Evolutionary conservation across 1,284 basidiomycete species (phyloP).

Genomic region (Sporisorium iseilematis-ciliati): DNA sequence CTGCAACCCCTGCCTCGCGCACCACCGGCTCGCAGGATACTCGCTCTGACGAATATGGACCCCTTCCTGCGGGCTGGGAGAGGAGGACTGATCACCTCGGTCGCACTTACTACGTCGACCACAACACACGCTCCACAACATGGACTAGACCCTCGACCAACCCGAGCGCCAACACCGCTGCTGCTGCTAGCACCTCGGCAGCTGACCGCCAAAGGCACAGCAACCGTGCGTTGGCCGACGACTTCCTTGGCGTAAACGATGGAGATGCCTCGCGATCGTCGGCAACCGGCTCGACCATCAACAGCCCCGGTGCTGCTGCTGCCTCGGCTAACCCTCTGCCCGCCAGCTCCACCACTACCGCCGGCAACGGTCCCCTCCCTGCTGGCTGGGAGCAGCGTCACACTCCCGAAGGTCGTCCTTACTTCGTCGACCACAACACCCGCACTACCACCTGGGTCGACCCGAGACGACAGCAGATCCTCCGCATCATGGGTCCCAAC

Average conservation of each 20-base stretch:
- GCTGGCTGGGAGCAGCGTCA: conserved; percentile 98
- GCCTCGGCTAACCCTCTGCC: conserved; percentile 47
- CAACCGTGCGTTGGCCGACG: conserved; percentile 68
- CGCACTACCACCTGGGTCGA: conserved; percentile 99
- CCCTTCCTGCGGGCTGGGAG: conserved; percentile 90
- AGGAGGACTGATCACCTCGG: conserved; percentile 88
- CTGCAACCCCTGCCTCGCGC: conserved; percentile 25
- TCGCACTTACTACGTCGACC: conserved; percentile 82
- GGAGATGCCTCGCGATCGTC: conserved; percentile 45
- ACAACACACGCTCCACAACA: conserved; percentile 92
- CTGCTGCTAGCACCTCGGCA: conserved; percentile 57
- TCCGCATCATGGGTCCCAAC: conserved; percentile 86
- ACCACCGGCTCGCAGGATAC: conserved; percentile 38
- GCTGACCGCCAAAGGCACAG: conserved; percentile 66
- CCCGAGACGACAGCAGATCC: conserved; percentile 87
- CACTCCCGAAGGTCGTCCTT: conserved; percentile 96
- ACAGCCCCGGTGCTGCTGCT: conserved; percentile 33
- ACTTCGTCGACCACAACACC: conserved; percentile 92
- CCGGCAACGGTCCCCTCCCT: conserved; percentile 85
- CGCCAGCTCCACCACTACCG: conserved; percentile 74
- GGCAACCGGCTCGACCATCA: conserved; percentile 36
- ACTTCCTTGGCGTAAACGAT: conserved; percentile 68
- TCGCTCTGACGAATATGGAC: conserved; percentile 60
- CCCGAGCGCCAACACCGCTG: conserved; percentile 56
- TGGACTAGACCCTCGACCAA: conserved; percentile 77